A percentile compares a stretch with the other conserved stretches of the same genome.
phyloP scores from a whole-genome alignment of 139 green algal species.

The Ettlia oleoabundans region DNA sequence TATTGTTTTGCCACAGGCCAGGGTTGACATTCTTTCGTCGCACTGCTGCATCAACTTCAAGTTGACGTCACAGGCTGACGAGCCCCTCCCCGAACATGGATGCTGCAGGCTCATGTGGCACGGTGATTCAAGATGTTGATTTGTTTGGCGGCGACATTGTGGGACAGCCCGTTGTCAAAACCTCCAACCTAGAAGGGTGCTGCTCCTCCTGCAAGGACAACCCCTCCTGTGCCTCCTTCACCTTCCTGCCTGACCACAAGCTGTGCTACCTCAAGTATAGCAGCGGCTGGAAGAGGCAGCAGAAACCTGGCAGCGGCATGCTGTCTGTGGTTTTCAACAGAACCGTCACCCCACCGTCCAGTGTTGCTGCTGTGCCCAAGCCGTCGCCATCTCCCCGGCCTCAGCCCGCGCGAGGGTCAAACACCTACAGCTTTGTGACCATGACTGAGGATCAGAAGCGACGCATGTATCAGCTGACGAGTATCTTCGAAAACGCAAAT shows the following conservation, averaged over 20 bases:
- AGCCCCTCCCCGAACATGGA: neutral
- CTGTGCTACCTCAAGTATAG: slow-evolving; percentile 5
- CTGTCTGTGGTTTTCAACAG: neutral
- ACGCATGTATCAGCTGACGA: slow-evolving; percentile 41
- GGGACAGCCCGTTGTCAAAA: too few relatives aligned
- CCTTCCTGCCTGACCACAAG: neutral
- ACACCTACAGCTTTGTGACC: slow-evolving; percentile 4
- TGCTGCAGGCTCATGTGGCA: slow-evolving; percentile 3
- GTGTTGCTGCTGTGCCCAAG: neutral
- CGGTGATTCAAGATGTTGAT: neutral
- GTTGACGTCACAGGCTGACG: neutral
- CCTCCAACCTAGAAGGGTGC: neutral
- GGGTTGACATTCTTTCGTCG: too few relatives aligned
- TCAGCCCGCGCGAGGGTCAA: too few relatives aligned
- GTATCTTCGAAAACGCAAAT: slow-evolving; percentile 45
- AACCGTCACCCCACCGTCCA: neutral
- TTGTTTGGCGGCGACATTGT: slow-evolving; percentile 1
- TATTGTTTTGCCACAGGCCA: too few relatives aligned
- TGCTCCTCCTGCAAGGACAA: neutral
- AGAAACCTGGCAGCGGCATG: neutral
- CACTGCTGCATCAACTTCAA: neutral
- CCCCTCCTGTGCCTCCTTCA: neutral
- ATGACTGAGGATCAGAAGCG: slow-evolving; percentile 33
- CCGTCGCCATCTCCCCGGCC: too few relatives aligned
- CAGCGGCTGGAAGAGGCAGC: neutral